Evolutionary conservation across 2,329 filamentous ascomycete genomes (phyloP), one percentile per base, ranked within the genome.

Genomic region (Remersonia thermophila): DNA sequence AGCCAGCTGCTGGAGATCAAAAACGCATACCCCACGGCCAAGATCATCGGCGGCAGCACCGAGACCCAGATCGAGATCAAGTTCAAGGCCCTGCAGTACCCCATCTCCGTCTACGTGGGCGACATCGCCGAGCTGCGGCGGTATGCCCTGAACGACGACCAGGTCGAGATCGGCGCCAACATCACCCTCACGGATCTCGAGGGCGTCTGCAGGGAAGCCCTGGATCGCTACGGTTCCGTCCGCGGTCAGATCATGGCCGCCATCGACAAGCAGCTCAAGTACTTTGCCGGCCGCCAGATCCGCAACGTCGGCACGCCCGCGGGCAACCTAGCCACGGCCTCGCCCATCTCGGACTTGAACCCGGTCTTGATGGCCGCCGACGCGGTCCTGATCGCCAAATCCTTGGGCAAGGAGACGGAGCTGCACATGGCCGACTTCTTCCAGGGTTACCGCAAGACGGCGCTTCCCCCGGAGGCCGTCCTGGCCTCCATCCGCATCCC

Each of bases 41-140:
- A 96, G 59, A 77, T 98, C 42, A 94, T 98, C 42, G 89, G 86
- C 33, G 91, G 91, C 42, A 94, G 86, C 55, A 93, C 87, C 2
- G 91, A 98, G 58, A 96, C 89, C 0, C 91, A 96, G 59, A 96
- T 98, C 42, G 91, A 98, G 60, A 83, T 93, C 62, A 95, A 94
- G 60, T 96, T 98, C 71, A 96, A 96, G 63, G 85, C 80, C 1
- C 74, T 94, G 66, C 73, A 86, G 49, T 96, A 96, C 54, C 80
- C 80, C 3, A 77, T 83, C 1, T 95, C 87, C 0, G 83, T 98
- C 0, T 96, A 81, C 47, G 83, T 96, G 8, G 87, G 89, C 9
- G 91, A 98, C 51, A 94, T 98, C 40, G 66, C 83, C 1, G 91
- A 96, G 59, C 63, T 98, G 39, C 71, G 85, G 10, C 80, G 87